Conservation (phyloP, 352 stramenopile species). For the Hyphochytrium catenoides region DNA sequence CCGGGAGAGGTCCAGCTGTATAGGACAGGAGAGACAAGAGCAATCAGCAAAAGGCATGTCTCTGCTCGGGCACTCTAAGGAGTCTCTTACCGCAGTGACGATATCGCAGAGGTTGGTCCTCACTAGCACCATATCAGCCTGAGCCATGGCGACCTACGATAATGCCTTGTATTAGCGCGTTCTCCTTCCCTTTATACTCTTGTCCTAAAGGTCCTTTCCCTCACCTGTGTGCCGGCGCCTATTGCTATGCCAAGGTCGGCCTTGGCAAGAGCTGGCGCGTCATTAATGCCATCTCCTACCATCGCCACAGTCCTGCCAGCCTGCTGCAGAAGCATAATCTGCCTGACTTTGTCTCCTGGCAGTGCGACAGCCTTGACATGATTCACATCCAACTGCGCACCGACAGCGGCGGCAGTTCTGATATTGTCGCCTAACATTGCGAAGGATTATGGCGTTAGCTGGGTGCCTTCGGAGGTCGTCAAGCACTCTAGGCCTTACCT, state of each 20-base stretch:
- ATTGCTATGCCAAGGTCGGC: slow-evolving; percentile 77
- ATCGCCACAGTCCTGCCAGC: slow-evolving; percentile 64
- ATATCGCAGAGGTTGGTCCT: slow-evolving; percentile 54
- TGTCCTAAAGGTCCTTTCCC: no score
- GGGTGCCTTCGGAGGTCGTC: no score
- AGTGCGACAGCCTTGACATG: slow-evolving; percentile 61
- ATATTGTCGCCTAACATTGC: slow-evolving; percentile 86
- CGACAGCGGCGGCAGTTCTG: slow-evolving; percentile 64
- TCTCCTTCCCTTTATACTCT: slow-evolving; percentile 62
- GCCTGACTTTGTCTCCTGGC: slow-evolving; percentile 77
- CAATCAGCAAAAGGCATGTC: no score
- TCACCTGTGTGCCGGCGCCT: slow-evolving; percentile 66
- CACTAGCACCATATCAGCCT: slow-evolving; percentile 64
- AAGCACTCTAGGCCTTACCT: no score
- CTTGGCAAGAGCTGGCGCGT: slow-evolving; percentile 70
- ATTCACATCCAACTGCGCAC: slow-evolving; percentile 60
- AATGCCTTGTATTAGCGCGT: no score
- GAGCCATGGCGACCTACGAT: slow-evolving; percentile 59
- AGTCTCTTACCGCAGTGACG: no score
- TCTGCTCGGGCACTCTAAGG: no score
- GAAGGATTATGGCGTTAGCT: no score
- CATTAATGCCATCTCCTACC: slow-evolving; percentile 84
- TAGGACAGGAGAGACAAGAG: no score
- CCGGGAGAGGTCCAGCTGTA: slow-evolving; percentile 45
- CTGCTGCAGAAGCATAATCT: slow-evolving; percentile 56